These are phyloP conservation scores for Lentithecium fluviatile DNA, from an alignment of 495 filamentous ascomycete species.

Conservation along the genomic window DNA sequence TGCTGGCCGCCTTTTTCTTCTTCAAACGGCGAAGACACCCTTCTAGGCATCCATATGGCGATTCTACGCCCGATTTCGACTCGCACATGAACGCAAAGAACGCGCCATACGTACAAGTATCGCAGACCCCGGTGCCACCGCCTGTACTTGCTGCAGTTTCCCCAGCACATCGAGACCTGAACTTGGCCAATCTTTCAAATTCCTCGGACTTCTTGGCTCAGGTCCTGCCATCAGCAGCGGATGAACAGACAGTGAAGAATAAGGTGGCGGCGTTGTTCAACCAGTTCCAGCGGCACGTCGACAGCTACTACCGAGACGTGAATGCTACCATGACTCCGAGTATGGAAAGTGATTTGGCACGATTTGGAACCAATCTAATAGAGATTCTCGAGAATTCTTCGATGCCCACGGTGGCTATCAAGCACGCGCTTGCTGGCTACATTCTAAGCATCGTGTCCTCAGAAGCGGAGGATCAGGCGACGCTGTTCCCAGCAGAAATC, in stretches of 20 bases:
- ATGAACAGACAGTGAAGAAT: slow-evolving; percentile 2
- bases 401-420: slow-evolving; percentile 20
- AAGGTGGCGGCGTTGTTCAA: slow-evolving; percentile 11
- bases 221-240: slow-evolving; percentile 10
- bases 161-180: background rate
- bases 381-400: slow-evolving; percentile 15
- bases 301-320: slow-evolving; percentile 25
- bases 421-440: slow-evolving; percentile 20
- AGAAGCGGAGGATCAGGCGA: background rate
- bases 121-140: slow-evolving; percentile 3
- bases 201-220: slow-evolving; percentile 11
- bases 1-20: slow-evolving; percentile 21
- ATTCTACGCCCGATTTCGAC: slow-evolving; percentile 11
- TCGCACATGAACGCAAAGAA: background rate
- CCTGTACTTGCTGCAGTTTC: background rate
- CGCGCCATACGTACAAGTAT: slow-evolving; percentile 15
- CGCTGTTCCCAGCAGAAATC: slow-evolving; percentile 21
- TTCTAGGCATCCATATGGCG: background rate
- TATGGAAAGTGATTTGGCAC: slow-evolving; percentile 12
- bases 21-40: slow-evolving; percentile 21
- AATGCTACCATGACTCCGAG: slow-evolving; percentile 21
- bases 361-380: slow-evolving; percentile 13
- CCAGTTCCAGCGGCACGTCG: slow-evolving; percentile 14
- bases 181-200: slow-evolving; percentile 3
- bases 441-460: slow-evolving; percentile 15